phyloP scores from a whole-genome alignment of 2,329 filamentous ascomycete species.

The Ascosphaera pollenicola region DNA sequence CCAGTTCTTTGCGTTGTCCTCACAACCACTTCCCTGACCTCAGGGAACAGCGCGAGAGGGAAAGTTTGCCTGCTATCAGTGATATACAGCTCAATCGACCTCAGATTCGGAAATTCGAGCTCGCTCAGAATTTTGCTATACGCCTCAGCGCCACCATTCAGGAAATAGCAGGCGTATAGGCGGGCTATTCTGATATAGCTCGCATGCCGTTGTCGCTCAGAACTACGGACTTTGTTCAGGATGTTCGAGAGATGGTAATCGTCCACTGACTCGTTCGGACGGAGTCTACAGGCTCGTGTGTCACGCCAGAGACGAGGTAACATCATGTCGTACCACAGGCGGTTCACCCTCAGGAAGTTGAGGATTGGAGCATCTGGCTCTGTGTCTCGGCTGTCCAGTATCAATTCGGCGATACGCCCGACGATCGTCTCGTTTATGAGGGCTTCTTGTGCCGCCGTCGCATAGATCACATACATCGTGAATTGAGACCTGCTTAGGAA shows the following conservation, averaged over 20 bases:
- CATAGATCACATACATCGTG: not conserved
- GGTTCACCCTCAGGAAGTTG: not conserved
- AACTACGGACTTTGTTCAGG: not conserved
- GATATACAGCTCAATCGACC: not conserved
- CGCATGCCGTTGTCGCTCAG: not conserved
- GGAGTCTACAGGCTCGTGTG: not conserved
- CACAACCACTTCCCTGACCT: not conserved
- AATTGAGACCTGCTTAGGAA: constrained; percentile 4
- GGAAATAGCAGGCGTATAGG: not conserved
- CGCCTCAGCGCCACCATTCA: not conserved
- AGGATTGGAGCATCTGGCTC: not conserved
- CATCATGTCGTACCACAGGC: not conserved
- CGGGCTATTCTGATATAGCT: not conserved
- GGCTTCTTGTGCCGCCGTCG: not conserved
- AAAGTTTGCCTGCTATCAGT: not conserved
- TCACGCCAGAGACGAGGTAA: not conserved
- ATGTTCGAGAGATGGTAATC: not conserved
- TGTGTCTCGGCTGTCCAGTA: not conserved
- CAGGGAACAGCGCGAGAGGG: not conserved
- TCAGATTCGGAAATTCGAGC: not conserved
- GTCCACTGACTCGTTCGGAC: not conserved
- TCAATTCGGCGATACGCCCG: not conserved
- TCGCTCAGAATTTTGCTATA: not conserved
- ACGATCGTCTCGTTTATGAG: not conserved
- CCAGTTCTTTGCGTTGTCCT: not conserved